Conservation (phyloP, 208 protist genomes). For the Crithidia expoeki region DNA sequence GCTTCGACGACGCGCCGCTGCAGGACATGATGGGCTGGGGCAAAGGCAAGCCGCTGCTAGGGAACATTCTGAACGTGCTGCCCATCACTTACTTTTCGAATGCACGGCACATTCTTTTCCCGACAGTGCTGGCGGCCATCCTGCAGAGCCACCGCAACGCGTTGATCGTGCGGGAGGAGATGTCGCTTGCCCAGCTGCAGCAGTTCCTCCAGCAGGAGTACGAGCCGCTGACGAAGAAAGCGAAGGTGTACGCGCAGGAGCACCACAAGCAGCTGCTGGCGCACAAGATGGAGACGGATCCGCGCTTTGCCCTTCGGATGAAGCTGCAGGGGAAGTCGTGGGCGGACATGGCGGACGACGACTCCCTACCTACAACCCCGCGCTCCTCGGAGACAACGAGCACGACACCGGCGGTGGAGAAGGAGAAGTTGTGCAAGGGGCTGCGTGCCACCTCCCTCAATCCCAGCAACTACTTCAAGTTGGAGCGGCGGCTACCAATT, state of each 20-base stretch:
- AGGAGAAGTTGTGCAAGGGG: conserved; percentile 70
- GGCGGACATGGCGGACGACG: conserved; percentile 57
- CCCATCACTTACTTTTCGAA: conserved; percentile 84
- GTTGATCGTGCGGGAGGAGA: conserved; percentile 62
- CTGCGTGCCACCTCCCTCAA: conserved; percentile 43
- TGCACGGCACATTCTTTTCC: conserved; percentile 85
- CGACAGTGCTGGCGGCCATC: conserved; percentile 66
- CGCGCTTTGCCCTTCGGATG: conserved; percentile 33
- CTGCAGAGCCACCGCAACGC: conserved; percentile 61
- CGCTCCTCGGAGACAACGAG: conserved; percentile 37
- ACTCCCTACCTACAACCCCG: conserved; percentile 13
- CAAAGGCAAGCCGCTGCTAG: conserved; percentile 65
- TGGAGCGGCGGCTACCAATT: conserved; percentile 76
- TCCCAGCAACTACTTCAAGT: conserved; percentile 50
- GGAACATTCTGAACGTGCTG: conserved; percentile 61
- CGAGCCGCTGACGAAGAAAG: conserved; percentile 69
- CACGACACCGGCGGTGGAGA: conserved; percentile 59
- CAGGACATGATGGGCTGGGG: conserved; percentile 89
- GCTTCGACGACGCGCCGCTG: conserved; percentile 67
- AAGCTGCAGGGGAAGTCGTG: conserved; percentile 48
- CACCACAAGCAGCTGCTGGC: conserved; percentile 55
- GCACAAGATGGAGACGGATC: conserved; percentile 41
- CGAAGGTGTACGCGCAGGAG: conserved; percentile 65
- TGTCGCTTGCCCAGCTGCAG: conserved; percentile 65
- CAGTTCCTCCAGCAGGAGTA: conserved; percentile 77